These are phyloP conservation scores for Lasiodiplodia sp. DNA, from an alignment of 2,329 filamentous ascomycete genomes.

Conservation along the genomic window DNA sequence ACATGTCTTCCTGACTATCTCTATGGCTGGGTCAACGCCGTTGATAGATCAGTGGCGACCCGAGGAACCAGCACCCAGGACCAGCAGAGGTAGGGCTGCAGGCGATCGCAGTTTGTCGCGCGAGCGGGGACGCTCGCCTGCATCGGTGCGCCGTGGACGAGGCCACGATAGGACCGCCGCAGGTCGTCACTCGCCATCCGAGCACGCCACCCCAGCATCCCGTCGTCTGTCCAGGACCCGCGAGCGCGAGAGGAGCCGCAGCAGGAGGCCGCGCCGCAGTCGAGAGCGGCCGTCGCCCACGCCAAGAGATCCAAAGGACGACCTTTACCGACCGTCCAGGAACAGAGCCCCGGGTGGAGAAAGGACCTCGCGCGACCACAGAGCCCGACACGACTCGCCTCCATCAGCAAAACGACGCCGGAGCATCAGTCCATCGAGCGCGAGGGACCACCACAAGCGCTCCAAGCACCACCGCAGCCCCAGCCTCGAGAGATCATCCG, in stretches of 20 bases:
- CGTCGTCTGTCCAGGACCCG: slow-evolving; percentile 39
- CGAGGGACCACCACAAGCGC: slow-evolving; percentile 42
- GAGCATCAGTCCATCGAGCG: slow-evolving; percentile 46
- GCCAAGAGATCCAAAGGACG: slow-evolving; percentile 40
- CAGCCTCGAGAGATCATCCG: slow-evolving; percentile 45
- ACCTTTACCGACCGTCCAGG: slow-evolving; percentile 45
- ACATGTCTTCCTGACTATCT: slow-evolving; percentile 49
- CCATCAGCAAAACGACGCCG: slow-evolving; percentile 49
- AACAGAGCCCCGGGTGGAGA: slow-evolving; percentile 46
- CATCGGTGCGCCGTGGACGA: slow-evolving; percentile 44
- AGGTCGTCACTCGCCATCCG: slow-evolving; percentile 34
- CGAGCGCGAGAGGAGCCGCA: slow-evolving; percentile 34
- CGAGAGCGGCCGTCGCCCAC: slow-evolving; percentile 36
- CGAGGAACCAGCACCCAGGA: slow-evolving; percentile 47
- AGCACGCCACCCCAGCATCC: slow-evolving; percentile 34
- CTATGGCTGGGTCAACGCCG: slow-evolving; percentile 53
- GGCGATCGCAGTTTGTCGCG: slow-evolving; percentile 41
- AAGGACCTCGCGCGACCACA: slow-evolving; percentile 43
- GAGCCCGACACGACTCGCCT: slow-evolving; percentile 45
- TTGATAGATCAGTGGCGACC: slow-evolving; percentile 54
- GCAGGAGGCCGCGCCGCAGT: slow-evolving; percentile 41
- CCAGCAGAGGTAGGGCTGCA: slow-evolving; percentile 42
- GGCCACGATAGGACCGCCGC: slow-evolving; percentile 37
- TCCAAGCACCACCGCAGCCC: slow-evolving; percentile 45
- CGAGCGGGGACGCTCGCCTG: slow-evolving; percentile 43